Evolutionary conservation across 352 stramenopile genomes (phyloP).

Genomic region (Halophytophthora batemanensis): DNA sequence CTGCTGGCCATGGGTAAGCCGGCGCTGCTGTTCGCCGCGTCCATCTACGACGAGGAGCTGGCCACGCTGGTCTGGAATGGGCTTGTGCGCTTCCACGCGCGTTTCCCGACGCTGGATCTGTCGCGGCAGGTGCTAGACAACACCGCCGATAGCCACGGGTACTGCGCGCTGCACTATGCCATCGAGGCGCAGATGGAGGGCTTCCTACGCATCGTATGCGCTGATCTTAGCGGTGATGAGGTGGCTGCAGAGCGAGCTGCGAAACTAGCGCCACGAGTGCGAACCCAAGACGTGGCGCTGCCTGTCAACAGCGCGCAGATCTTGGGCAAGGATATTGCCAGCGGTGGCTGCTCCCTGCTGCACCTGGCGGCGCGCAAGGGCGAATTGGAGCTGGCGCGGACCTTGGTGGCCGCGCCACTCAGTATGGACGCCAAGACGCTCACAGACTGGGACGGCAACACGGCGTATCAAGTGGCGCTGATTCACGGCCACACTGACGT

Average conservation of each 20-base stretch:
- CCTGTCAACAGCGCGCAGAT: constrained; percentile 56
- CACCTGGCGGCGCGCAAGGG: constrained; percentile 67
- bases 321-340: constrained; percentile 68
- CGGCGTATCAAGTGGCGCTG: constrained; percentile 38
- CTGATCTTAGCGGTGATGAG: constrained; percentile 18
- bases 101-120: constrained; percentile 38
- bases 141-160: constrained; percentile 56
- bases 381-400: constrained; percentile 44
- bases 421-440: constrained; percentile 16
- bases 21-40: constrained; percentile 71
- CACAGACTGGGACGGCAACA: constrained; percentile 66
- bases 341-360: constrained; percentile 64
- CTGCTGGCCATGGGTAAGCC: constrained; percentile 76
- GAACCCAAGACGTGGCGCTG: constrained; percentile 67
- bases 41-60: constrained; percentile 85
- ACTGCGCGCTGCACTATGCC: constrained; percentile 73
- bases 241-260: neutral
- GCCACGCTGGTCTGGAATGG: constrained; percentile 59
- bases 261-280: constrained; percentile 20
- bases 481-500: constrained; percentile 44
- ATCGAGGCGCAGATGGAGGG: constrained; percentile 65
- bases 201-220: constrained; percentile 39
- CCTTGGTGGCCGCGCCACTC: constrained; percentile 42
- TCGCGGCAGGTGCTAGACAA: constrained; percentile 73
- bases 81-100: constrained; percentile 42